These are phyloP conservation scores for Fusarium oligoseptatum DNA, from an alignment of 2,329 filamentous ascomycete species.

Conservation along the genomic window DNA sequence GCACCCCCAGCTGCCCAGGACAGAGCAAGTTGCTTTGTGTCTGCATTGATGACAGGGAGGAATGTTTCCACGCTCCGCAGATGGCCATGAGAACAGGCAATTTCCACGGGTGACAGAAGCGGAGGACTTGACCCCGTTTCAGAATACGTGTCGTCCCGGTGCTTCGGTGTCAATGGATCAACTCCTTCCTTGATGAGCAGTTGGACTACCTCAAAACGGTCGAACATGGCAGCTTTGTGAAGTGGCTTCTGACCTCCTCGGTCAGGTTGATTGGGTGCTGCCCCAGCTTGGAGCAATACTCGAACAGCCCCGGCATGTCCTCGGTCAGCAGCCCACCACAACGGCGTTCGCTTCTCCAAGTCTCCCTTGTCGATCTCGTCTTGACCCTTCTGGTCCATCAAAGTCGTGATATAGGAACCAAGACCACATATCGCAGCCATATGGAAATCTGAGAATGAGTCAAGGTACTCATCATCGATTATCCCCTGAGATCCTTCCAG, in stretches of 20 bases:
- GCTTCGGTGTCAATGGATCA: constrained; percentile 48
- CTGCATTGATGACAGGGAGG: constrained; percentile 42
- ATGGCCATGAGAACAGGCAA: constrained; percentile 48
- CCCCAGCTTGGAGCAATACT: constrained; percentile 42
- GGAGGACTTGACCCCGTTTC: neutral
- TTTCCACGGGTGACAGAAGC: constrained; percentile 20
- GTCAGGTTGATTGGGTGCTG: constrained; percentile 41
- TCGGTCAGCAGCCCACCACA: constrained; percentile 43
- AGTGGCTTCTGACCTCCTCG: constrained; percentile 45
- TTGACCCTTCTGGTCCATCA: neutral
- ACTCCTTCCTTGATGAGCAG: constrained; percentile 45
- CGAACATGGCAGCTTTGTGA: constrained; percentile 49
- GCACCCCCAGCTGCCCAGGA: constrained; percentile 41
- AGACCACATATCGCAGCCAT: constrained; percentile 29
- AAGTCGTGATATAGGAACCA: neutral
- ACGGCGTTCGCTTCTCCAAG: neutral
- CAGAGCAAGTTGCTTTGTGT: constrained; percentile 46
- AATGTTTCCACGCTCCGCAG: constrained; percentile 45
- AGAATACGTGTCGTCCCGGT: neutral
- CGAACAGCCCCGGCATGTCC: constrained; percentile 38
- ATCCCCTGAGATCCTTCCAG: neutral
- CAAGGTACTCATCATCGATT: neutral
- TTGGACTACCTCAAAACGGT: constrained; percentile 6
- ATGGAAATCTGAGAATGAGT: constrained; percentile 19
- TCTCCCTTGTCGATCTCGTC: constrained; percentile 1